Evolutionary conservation across 371 early-diverging fungal species (phyloP).

Genomic region (Lichtheimia ramosa): DNA sequence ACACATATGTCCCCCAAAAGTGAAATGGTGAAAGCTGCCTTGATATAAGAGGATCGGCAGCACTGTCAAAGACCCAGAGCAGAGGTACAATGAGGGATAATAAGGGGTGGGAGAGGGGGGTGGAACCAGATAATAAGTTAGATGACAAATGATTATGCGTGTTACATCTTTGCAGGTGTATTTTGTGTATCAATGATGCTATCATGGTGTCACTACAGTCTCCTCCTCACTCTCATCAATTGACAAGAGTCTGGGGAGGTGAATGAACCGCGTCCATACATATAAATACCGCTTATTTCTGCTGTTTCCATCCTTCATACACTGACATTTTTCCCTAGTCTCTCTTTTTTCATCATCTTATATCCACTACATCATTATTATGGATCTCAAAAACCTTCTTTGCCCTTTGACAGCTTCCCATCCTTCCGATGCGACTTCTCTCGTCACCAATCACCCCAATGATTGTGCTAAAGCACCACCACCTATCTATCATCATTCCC

Average conservation of each 20-base stretch:
- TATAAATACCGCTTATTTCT: slow-evolving; percentile 10
- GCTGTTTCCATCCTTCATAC: not conserved
- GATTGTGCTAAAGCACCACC: slow-evolving; percentile 9
- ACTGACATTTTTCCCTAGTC: not conserved
- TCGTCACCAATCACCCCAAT: not conserved
- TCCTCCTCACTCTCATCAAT: not conserved
- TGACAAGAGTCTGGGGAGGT: not conserved
- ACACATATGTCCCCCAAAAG: not conserved
- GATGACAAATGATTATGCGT: slow-evolving; percentile 9
- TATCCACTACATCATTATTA: slow-evolving; percentile 5
- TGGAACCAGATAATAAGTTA: slow-evolving; percentile 1
- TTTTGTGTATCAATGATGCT: slow-evolving; percentile 1
- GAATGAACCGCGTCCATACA: not conserved
- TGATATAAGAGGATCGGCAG: no score
- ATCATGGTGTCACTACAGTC: slow-evolving; percentile 8
- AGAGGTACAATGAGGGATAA: not conserved
- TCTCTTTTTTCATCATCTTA: not conserved
- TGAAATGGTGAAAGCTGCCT: no score
- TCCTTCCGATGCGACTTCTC: not conserved
- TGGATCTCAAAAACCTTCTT: slow-evolving; percentile 41
- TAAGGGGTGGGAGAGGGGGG: slow-evolving; percentile 3
- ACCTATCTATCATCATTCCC: slow-evolving; percentile 9
- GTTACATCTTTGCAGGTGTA: no score
- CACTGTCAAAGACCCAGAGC: no score
- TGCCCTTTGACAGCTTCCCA: slow-evolving; percentile 16